Conservation (phyloP, 202 grass and related monocot species). For the Setaria italica region DNA sequence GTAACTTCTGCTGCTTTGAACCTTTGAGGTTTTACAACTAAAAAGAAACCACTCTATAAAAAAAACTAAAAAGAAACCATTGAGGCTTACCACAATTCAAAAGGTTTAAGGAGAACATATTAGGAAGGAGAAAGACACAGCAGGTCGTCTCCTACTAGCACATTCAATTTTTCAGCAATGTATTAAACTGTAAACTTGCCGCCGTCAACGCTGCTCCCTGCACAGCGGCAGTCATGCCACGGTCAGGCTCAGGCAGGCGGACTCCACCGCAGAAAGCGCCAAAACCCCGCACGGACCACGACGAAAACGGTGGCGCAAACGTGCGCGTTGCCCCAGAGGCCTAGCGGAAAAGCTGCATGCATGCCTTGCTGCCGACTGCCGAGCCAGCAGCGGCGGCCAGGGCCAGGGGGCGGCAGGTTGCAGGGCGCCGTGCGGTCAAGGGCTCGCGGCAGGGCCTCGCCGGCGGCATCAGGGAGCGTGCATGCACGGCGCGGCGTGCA, state of each 20-base stretch:
- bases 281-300: background rate
- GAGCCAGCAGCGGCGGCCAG: background rate
- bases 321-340: constrained; percentile 31
- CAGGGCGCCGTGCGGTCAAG: background rate
- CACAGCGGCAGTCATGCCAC: background rate
- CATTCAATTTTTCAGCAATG: background rate
- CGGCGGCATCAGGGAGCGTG: constrained; percentile 35
- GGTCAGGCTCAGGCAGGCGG: background rate
- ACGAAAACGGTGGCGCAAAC: constrained; percentile 32
- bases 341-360: background rate
- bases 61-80: background rate
- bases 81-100: background rate
- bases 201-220: background rate
- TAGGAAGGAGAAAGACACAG: background rate
- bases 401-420: background rate
- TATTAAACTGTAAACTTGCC: background rate
- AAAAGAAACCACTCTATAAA: no score
- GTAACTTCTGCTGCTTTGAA: background rate
- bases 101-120: background rate
- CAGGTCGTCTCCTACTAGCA: background rate
- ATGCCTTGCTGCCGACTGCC: background rate
- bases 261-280: background rate
- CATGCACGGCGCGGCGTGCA: constrained; percentile 14
- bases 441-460: background rate
- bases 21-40: background rate